Percentiles rank a stretch among this genome's conserved stretches.
Conservation (phyloP, 257 asterid species). For the Anisodus acutangulus region DNA sequence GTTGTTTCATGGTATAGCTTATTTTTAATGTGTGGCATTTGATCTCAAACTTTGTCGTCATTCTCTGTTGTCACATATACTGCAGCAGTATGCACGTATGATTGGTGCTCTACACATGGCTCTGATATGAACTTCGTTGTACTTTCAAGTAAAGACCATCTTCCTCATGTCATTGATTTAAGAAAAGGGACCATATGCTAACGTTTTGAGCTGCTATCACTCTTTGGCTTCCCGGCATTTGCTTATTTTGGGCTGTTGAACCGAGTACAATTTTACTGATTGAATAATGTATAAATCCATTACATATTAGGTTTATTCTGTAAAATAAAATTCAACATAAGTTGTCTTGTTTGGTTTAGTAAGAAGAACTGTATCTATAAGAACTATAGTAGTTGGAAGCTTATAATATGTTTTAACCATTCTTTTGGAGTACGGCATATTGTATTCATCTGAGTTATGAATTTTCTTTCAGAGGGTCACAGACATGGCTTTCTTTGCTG, state of each 20-base stretch:
- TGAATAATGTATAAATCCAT: constrained; percentile 17
- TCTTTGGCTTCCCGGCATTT: not conserved
- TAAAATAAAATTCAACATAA: not conserved
- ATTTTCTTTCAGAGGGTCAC: constrained; percentile 89
- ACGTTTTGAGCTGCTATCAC: constrained; percentile 13
- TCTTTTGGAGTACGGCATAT: not conserved
- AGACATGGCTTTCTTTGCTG: constrained; percentile 99
- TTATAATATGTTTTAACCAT: constrained; percentile 2
- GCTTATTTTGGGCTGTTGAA: constrained; percentile 1
- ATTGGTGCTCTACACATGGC: constrained; percentile 21
- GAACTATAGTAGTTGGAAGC: not conserved
- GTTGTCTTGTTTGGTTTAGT: constrained; percentile 13
- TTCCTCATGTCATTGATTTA: not conserved
- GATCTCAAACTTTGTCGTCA: constrained; percentile 6
- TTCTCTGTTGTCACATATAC: not conserved
- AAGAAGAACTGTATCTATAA: not conserved
- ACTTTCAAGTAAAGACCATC: constrained; percentile 20
- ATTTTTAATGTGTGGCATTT: not conserved
- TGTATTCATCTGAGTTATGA: not conserved
- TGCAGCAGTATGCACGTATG: constrained; percentile 17
- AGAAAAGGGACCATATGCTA: not conserved
- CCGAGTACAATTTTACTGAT: not conserved
- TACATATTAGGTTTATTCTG: not conserved
- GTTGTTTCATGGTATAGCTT: not conserved
- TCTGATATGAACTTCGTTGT: constrained; percentile 16